Conservation (phyloP, 2,329 filamentous ascomycete genomes). For the Aspergillus niger region DNA sequence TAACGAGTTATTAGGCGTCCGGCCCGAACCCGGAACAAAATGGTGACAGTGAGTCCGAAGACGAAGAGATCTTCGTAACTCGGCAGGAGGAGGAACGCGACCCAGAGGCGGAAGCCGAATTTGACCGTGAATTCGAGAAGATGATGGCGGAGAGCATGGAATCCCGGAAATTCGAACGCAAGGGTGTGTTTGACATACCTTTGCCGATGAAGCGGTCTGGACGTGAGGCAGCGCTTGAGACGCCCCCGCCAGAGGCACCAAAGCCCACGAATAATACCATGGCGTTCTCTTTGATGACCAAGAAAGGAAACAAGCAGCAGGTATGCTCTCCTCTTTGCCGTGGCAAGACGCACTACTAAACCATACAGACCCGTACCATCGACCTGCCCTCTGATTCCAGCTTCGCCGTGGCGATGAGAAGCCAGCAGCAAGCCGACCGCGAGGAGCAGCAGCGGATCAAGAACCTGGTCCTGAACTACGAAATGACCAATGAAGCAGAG, state of each 20-base stretch:
- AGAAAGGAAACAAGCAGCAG: constrained; percentile 94
- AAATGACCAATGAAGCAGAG: constrained; percentile 79
- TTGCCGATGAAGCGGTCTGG: constrained; percentile 77
- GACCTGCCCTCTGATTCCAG: constrained; percentile 84
- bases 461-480: constrained; percentile 93
- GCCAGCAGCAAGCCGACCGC: constrained; percentile 88
- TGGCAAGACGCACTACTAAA: constrained; percentile 18
- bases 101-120: constrained; percentile 92
- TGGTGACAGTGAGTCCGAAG: constrained; percentile 62
- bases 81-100: constrained; percentile 87
- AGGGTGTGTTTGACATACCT: constrained; percentile 92
- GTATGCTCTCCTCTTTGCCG: constrained; percentile 48
- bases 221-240: constrained; percentile 58
- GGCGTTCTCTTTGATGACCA: constrained; percentile 95
- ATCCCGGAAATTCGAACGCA: constrained; percentile 92
- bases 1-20: constrained; percentile 38
- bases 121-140: constrained; percentile 95
- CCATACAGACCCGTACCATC: constrained; percentile 76
- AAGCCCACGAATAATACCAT: constrained; percentile 64
- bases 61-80: constrained; percentile 89
- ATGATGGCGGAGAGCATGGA: constrained; percentile 98
- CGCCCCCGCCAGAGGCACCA: constrained; percentile 38
- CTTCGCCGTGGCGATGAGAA: constrained; percentile 95
- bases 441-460: constrained; percentile 99
- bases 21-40: constrained; percentile 50